phyloP scores from a whole-genome alignment of 352 stramenopile genomes.

The Phytophthora sojae region DNA sequence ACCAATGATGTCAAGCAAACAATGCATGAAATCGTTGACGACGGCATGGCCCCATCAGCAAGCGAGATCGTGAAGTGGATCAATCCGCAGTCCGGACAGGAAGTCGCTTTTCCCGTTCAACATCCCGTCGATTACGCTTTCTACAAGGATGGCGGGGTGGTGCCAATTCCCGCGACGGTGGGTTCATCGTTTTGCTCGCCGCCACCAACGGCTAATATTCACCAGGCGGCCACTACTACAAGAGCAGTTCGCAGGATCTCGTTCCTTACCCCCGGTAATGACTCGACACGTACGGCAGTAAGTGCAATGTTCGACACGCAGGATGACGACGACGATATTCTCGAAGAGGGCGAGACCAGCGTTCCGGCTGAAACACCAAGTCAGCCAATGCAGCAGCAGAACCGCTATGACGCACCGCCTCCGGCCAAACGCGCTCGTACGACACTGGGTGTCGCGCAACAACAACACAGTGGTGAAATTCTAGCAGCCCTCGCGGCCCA shows the following conservation, averaged over 20 bases:
- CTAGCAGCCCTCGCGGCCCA: not conserved
- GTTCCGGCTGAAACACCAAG: not conserved
- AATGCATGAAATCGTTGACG: not conserved
- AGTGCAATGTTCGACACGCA: not conserved
- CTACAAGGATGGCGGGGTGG: not conserved
- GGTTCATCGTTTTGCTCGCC: not conserved
- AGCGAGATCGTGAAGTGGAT: not conserved
- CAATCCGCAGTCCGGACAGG: not conserved
- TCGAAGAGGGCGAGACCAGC: not conserved
- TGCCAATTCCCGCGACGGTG: not conserved
- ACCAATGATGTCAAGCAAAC: not conserved
- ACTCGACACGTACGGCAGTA: not conserved
- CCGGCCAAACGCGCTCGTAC: not conserved
- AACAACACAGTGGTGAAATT: conserved; percentile 1
- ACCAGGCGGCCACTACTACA: not conserved
- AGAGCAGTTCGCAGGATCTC: not conserved
- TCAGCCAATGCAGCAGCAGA: not conserved
- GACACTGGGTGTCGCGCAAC: not conserved
- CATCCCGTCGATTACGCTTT: not conserved
- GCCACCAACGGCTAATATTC: not conserved
- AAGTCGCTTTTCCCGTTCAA: not conserved
- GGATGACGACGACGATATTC: not conserved
- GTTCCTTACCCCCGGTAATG: not conserved
- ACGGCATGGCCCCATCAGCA: not conserved
- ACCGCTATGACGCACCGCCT: not conserved